A percentile compares a stretch with the other conserved stretches of the same genome.
phyloP scores from a whole-genome alignment of 495 filamentous ascomycete species.

The Talaromyces ruber region DNA sequence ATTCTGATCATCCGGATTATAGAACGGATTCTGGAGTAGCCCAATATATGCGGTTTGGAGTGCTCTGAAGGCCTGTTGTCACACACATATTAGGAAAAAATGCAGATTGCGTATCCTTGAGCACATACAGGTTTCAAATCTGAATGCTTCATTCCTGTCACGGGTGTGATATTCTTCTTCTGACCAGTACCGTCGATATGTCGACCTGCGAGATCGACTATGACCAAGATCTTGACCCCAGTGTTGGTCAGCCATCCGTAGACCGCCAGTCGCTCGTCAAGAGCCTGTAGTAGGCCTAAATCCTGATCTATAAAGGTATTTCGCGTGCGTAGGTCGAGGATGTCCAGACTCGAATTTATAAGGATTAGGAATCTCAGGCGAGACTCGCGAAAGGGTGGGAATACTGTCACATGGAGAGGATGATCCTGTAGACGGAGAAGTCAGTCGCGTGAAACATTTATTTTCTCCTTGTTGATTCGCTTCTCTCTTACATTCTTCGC shows the following conservation, averaged over 20 bases:
- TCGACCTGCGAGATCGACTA: slow-evolving; percentile 77
- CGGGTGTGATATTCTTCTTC: slow-evolving; percentile 22
- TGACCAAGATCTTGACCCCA: slow-evolving; percentile 76
- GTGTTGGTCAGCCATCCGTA: slow-evolving; percentile 99
- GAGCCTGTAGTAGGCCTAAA: slow-evolving; percentile 80
- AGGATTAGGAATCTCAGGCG: slow-evolving; percentile 83
- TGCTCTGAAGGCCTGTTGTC: slow-evolving; percentile 68
- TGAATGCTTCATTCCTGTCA: slow-evolving; percentile 60
- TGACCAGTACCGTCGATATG: slow-evolving; percentile 15
- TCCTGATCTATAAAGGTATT: slow-evolving; percentile 64
- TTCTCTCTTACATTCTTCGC: slow-evolving; percentile 65
- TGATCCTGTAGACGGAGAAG: slow-evolving; percentile 61
- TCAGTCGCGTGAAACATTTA: neutral
- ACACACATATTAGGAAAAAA: slow-evolving; percentile 2
- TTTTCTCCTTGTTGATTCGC: neutral
- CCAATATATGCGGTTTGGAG: slow-evolving; percentile 86
- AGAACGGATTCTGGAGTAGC: slow-evolving; percentile 91
- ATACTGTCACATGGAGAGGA: slow-evolving; percentile 86
- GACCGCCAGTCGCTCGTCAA: slow-evolving; percentile 83
- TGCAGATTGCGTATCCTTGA: neutral
- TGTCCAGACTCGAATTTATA: slow-evolving; percentile 81
- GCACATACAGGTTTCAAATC: slow-evolving; percentile 68
- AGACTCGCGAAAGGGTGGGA: slow-evolving; percentile 60
- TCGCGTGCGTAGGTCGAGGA: slow-evolving; percentile 77
- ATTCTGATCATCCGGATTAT: slow-evolving; percentile 75